Evolutionary conservation across 208 protist species (phyloP), one percentile per base, ranked within the genome.

Genomic region (Vickermania spadyakhi): DNA sequence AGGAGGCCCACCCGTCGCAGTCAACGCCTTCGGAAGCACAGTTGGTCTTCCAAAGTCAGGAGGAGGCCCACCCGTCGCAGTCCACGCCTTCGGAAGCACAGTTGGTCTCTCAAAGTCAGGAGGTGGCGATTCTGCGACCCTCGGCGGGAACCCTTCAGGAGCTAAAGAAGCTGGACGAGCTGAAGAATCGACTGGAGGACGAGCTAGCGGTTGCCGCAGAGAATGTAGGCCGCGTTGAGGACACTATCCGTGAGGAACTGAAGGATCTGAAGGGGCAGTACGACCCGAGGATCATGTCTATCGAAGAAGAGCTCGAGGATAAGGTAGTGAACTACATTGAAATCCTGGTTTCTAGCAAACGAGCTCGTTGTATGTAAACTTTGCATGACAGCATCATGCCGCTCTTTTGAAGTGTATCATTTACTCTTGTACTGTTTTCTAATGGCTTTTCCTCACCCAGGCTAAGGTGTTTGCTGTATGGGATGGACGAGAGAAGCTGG

Each of bases 251-350:
- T 0, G 60, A 13, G 11, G 75, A 77, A 50, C 30, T 85, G 13
- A 29, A 66, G 13, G 73, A 82, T 36, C 70, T 92, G 26, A 77
- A 70, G 5, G 59, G 62, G 27, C 76, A 81, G 68, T 92, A 92
- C 61, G 85, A 92, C 62, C 70, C 64, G 31, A 86, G 81, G 7
- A 92, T 92, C 81, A 68, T 86, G 56, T 68, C 85, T 11, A 64
- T 92, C 23, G 66, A 92, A 31, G 81, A 85, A 27, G 61, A 73
- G 52, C 64, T 92, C 11, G 84, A 88, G 60, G 67, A 73, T 13
- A 62, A 72, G 57, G 84, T 79, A 18, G 68, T 68, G 28, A 72
- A 73, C 22, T 89, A 88, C 70, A 18, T 81, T n/a, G 50, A 58
- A 26, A 57, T 70, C 60, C 61, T 73, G 27, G 55, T 64, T 5